Evolutionary conservation across 768 basidiomycete genomes (phyloP), one percentile per base, ranked within the genome.

Genomic region (Nidularia sp.): DNA sequence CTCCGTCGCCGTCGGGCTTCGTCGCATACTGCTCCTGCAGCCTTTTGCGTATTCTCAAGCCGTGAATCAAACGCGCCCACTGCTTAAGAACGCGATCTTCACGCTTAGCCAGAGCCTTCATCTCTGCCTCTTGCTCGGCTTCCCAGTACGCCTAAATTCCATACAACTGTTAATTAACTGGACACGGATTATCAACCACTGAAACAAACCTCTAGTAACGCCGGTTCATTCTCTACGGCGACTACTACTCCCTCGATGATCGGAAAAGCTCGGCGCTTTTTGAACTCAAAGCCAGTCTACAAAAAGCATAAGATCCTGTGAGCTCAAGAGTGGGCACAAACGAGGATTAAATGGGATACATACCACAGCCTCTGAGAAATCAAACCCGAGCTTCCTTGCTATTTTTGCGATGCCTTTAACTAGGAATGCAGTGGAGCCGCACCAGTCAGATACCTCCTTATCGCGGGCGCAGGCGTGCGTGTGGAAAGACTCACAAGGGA

Each of bases 241-340:
- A 93, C 76, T 29, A 98, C 93, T 2, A 99, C 78, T 8, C 96
- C 96, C 49, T 85, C 81, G 33, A 96, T 72, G 53, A 92, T 74
- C 3, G 96, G 96, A 53, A 83, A 82, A 0, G 97, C 96, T 48
- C 88, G 80, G 33, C 90, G 86, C 66, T 95, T 94, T 64, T 85
- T 92, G 73, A 98, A 99, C 67, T 98, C 96, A 66, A 98, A 99
- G 10, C 94, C 90, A 52, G 86, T 93, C 95, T 98, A 53, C 13
- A 45, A 50, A 25, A 25, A 25, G 25, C 3, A 25, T 25, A 3
- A 25, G 25, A 25, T 25, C 25, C 25, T 25, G 25, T 25, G 25
- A 25, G 25, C 25, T 25, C 25, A 25, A 25, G 25, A 25, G 25
- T 25, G 25, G 25, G 25, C 25, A 25, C 25, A 25, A 25, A 25